These are phyloP conservation scores for Thinopyrum obtusiflorum DNA, from an alignment of 202 grass and related monocot species.

Conservation along the genomic window DNA sequence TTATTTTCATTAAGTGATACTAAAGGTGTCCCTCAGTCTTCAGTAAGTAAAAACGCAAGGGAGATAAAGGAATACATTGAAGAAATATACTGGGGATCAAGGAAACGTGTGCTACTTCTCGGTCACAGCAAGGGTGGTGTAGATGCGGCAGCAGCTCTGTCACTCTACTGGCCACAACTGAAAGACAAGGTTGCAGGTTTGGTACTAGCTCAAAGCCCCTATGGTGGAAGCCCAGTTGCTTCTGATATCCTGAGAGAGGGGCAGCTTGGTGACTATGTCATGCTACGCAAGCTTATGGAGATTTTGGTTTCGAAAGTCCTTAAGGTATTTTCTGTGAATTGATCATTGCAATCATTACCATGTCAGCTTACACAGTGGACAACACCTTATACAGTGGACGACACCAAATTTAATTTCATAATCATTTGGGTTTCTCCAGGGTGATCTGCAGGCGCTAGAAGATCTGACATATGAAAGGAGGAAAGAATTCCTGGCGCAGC, in stretches of 20 bases:
- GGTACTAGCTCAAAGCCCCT: constrained; percentile 81
- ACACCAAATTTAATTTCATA: neutral
- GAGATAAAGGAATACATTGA: constrained; percentile 96
- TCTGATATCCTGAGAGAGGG: constrained; percentile 89
- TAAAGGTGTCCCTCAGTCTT: constrained; percentile 47
- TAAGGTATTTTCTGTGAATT: constrained; percentile 55
- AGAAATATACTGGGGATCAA: constrained; percentile 87
- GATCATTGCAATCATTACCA: constrained; percentile 6
- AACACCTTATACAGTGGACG: neutral
- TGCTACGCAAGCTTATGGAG: constrained; percentile 77
- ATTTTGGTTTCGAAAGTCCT: constrained; percentile 82
- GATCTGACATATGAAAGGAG: constrained; percentile 78
- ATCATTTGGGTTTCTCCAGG: constrained; percentile 44
- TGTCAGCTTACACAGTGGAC: neutral
- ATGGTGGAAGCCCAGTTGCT: constrained; percentile 88
- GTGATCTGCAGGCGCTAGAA: constrained; percentile 81
- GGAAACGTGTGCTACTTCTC: constrained; percentile 80
- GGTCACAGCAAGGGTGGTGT: constrained; percentile 96
- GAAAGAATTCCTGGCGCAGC: constrained; percentile 66
- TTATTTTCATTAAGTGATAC: constrained; percentile 15
- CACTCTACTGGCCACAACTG: constrained; percentile 77
- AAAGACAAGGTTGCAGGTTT: constrained; percentile 93
- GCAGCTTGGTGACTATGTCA: constrained; percentile 92
- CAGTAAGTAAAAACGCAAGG: constrained; percentile 74
- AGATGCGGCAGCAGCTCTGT: constrained; percentile 79